A percentile compares a stretch with the other conserved stretches of the same genome.
Evolutionary conservation across 257 asterid species (phyloP).

Genomic region (Capsicum pubescens): DNA sequence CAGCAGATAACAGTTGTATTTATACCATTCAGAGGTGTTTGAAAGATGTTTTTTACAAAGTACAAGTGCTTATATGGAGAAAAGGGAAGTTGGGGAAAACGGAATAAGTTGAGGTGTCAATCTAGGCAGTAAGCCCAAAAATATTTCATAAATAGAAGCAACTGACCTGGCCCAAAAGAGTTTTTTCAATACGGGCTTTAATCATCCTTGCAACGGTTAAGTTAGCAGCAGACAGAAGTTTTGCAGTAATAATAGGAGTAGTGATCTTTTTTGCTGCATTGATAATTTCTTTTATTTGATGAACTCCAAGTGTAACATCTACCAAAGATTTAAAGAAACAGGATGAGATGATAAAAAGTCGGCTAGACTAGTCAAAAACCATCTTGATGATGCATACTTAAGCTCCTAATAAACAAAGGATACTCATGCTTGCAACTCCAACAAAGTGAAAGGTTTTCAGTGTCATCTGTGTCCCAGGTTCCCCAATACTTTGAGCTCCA

Average conservation of each 20-base stretch:
- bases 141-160: background rate
- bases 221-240: constrained; percentile 50
- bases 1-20: too few species aligned
- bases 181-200: constrained; percentile 83
- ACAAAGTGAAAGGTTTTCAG: constrained; percentile 99
- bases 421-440: constrained; percentile 99
- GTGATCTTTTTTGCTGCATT: constrained; percentile 82
- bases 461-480: constrained; percentile 99
- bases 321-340: constrained; percentile 54
- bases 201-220: constrained; percentile 61
- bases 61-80: too few species aligned
- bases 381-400: constrained; percentile 21
- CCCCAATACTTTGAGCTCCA: constrained; percentile 97
- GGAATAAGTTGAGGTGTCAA: too few species aligned
- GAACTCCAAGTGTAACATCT: constrained; percentile 99
- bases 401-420: constrained; percentile 52
- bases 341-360: constrained; percentile 26
- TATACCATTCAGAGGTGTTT: too few species aligned
- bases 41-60: too few species aligned
- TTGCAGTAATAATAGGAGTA: constrained; percentile 83
- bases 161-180: constrained; percentile 83
- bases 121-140: too few species aligned
- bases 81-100: too few species aligned
- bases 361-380: constrained; percentile 27
- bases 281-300: constrained; percentile 84